Conservation (phyloP, 352 stramenopile genomes). For the Plasmopara viticola region DNA sequence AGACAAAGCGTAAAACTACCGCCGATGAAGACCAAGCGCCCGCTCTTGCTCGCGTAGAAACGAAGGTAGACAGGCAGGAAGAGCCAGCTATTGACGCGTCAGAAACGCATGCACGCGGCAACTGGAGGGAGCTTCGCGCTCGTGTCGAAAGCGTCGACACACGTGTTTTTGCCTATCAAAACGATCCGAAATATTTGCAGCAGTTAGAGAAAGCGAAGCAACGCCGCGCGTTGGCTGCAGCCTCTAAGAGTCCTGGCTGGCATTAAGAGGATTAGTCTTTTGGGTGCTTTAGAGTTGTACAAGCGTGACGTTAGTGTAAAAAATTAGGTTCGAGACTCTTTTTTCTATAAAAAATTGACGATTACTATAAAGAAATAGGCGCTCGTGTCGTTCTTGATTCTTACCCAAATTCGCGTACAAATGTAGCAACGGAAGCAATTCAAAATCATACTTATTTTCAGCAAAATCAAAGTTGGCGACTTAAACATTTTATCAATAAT, state of each 20-base stretch:
- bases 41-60: background rate
- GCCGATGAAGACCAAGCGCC: background rate
- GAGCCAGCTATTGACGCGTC: background rate
- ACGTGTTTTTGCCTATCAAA: conserved; percentile 16
- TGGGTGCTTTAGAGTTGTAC: background rate
- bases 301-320: background rate
- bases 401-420: no score
- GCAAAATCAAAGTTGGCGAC: no score
- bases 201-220: conserved; percentile 20
- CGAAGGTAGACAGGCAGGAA: background rate
- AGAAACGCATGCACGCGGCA: conserved; percentile 7
- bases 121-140: conserved; percentile 17
- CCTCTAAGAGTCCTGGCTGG: conserved; percentile 12
- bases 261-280: conserved; percentile 2
- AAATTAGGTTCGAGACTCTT: background rate
- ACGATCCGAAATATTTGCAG: conserved; percentile 22
- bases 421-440: no score
- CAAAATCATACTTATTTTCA: no score
- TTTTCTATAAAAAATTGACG: background rate
- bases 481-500: no score
- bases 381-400: no score
- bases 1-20: background rate
- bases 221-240: conserved; percentile 12
- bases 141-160: conserved; percentile 21
- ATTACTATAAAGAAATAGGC: no score